phyloP scores from a whole-genome alignment of 129 eudicot genomes.

The Apium graveolens region DNA sequence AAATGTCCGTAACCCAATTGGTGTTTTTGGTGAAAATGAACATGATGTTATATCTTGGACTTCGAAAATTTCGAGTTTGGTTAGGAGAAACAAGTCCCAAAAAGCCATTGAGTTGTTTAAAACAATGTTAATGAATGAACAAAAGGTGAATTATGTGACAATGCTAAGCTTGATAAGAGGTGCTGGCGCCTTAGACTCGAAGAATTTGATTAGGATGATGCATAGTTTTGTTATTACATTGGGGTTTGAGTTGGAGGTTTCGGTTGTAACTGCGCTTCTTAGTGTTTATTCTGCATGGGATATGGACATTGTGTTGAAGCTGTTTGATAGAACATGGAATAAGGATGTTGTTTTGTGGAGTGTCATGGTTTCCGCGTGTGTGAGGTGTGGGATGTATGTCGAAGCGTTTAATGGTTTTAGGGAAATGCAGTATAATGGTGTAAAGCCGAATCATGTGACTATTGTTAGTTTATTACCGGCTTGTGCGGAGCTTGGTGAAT shows the following conservation, averaged over 20 bases:
- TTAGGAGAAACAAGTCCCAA: slow-evolving; percentile 25
- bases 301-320: slow-evolving; percentile 22
- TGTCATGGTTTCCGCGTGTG: slow-evolving; percentile 36
- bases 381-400: slow-evolving; percentile 21
- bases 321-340: slow-evolving; percentile 16
- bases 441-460: slow-evolving; percentile 28
- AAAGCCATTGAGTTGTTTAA: slow-evolving; percentile 41
- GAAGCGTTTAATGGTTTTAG: slow-evolving; percentile 36
- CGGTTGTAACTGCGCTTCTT: slow-evolving; percentile 42
- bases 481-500: slow-evolving; percentile 34
- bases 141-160: slow-evolving; percentile 37
- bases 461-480: slow-evolving; percentile 34
- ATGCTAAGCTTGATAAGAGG: slow-evolving; percentile 35
- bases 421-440: slow-evolving; percentile 29
- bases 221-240: slow-evolving; percentile 33
- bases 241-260: slow-evolving; percentile 30
- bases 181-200: slow-evolving; percentile 8
- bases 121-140: slow-evolving; percentile 25
- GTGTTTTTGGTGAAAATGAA: slow-evolving; percentile 13
- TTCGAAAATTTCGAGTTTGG: slow-evolving; percentile 36
- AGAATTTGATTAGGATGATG: slow-evolving; percentile 10
- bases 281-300: slow-evolving; percentile 34
- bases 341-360: slow-evolving; percentile 47
- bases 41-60: slow-evolving; percentile 24
- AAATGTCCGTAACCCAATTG: slow-evolving; percentile 15